Evolutionary conservation across 2,329 filamentous ascomycete genomes (phyloP).

Genomic region (Emmonsia crescens): DNA sequence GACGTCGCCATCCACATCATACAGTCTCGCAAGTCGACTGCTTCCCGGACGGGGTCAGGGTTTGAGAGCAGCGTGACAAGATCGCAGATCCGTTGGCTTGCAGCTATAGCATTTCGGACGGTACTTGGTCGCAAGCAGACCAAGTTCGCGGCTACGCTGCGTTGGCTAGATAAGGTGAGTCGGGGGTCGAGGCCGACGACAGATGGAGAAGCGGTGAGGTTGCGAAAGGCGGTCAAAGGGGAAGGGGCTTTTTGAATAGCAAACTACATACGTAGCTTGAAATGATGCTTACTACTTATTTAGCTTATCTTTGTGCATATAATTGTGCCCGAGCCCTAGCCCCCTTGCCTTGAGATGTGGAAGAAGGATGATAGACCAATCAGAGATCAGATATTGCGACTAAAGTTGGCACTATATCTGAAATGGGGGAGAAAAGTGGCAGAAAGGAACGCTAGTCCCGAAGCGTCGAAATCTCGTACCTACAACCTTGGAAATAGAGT

Average conservation of each 20-base stretch:
- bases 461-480: too few relatives aligned
- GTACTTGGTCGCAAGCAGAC: conserved; percentile 64
- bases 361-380: too few relatives aligned
- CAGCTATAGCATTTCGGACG: conserved; percentile 56
- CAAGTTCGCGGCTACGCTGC: conserved; percentile 51
- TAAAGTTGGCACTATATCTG: too few relatives aligned
- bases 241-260: neutral
- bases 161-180: conserved; percentile 52
- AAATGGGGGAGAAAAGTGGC: too few relatives aligned
- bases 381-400: too few relatives aligned
- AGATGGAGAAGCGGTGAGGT: conserved; percentile 24
- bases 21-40: conserved; percentile 38
- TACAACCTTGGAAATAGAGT: too few relatives aligned
- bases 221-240: conserved; percentile 23
- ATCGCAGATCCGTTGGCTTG: conserved; percentile 53
- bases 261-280: too few relatives aligned
- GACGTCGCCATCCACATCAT: conserved; percentile 55
- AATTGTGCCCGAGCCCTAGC: too few relatives aligned
- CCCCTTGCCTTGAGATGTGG: too few relatives aligned
- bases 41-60: conserved; percentile 20
- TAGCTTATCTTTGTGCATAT: too few relatives aligned
- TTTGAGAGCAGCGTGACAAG: conserved; percentile 50
- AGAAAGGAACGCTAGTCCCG: too few relatives aligned
- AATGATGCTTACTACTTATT: too few relatives aligned
- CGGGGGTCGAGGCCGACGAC: conserved; percentile 27